Conservation (phyloP, 805 yeast species). For the Lipomyces spencermartinsiae region DNA sequence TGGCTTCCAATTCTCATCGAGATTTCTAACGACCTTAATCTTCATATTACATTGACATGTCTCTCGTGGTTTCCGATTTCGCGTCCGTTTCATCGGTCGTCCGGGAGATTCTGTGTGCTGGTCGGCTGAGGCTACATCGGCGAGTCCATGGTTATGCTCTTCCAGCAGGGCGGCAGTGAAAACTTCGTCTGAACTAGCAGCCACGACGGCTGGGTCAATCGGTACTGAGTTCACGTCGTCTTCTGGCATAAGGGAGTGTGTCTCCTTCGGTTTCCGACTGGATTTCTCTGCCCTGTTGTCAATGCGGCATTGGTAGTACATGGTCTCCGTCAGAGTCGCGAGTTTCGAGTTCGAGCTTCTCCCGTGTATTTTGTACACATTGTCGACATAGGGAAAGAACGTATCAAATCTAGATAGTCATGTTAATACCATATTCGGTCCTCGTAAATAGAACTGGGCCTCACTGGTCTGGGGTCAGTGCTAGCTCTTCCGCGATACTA, state of each 20-base stretch:
- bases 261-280: slow-evolving; percentile 5
- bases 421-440: neutral
- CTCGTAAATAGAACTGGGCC: neutral
- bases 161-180: slow-evolving; percentile 10
- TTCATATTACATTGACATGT: slow-evolving; percentile 26
- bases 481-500: slow-evolving; percentile 20
- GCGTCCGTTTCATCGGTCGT: slow-evolving; percentile 17
- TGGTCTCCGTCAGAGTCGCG: slow-evolving; percentile 25
- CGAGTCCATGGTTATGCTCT: neutral
- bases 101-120: slow-evolving; percentile 5
- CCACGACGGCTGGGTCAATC: slow-evolving; percentile 3
- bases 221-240: neutral
- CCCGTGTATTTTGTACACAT: slow-evolving; percentile 34
- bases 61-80: slow-evolving; percentile 29
- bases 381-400: slow-evolving; percentile 29
- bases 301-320: slow-evolving; percentile 34
- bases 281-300: slow-evolving; percentile 18
- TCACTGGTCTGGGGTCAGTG: slow-evolving; percentile 28
- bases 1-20: slow-evolving; percentile 28
- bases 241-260: neutral
- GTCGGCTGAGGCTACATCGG: neutral
- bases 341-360: slow-evolving; percentile 33
- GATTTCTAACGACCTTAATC: slow-evolving; percentile 22
- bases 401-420: slow-evolving; percentile 12
- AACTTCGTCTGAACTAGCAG: slow-evolving; percentile 9